phyloP scores from a whole-genome alignment of 2,329 filamentous ascomycete species.

The Aspergillus sp. region DNA sequence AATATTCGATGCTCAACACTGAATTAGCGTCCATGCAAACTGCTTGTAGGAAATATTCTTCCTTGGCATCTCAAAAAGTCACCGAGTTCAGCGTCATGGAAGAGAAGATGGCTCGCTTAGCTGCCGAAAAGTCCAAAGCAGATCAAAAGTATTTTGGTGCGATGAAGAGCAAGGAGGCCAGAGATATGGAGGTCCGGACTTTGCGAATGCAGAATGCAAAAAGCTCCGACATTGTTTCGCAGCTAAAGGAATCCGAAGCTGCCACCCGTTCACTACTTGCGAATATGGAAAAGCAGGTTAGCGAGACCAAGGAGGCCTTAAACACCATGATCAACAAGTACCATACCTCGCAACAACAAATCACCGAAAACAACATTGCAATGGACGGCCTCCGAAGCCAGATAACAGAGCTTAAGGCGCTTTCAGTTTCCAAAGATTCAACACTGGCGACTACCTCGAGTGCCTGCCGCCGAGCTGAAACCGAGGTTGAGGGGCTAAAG shows the following conservation, averaged over 20 bases:
- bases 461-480: constrained; percentile 63
- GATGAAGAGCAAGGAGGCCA: constrained; percentile 88
- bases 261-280: constrained; percentile 74
- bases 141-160: constrained; percentile 98
- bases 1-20: constrained; percentile 81
- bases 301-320: constrained; percentile 79
- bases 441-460: constrained; percentile 67
- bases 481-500: constrained; percentile 78
- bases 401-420: constrained; percentile 72
- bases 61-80: constrained; percentile 83
- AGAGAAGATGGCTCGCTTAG: constrained; percentile 73
- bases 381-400: constrained; percentile 76
- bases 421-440: constrained; percentile 77
- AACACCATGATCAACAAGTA: constrained; percentile 72
- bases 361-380: constrained; percentile 70
- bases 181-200: constrained; percentile 77
- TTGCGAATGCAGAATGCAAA: constrained; percentile 83
- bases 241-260: constrained; percentile 87
- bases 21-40: constrained; percentile 88
- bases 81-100: constrained; percentile 76
- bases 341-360: constrained; percentile 73
- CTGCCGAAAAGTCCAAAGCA: constrained; percentile 90
- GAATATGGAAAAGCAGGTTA: constrained; percentile 89
- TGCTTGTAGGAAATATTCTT: constrained; percentile 87
- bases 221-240: constrained; percentile 89